phyloP scores from a whole-genome alignment of 805 yeast genomes.

The Yamadazyma nakazawae region DNA sequence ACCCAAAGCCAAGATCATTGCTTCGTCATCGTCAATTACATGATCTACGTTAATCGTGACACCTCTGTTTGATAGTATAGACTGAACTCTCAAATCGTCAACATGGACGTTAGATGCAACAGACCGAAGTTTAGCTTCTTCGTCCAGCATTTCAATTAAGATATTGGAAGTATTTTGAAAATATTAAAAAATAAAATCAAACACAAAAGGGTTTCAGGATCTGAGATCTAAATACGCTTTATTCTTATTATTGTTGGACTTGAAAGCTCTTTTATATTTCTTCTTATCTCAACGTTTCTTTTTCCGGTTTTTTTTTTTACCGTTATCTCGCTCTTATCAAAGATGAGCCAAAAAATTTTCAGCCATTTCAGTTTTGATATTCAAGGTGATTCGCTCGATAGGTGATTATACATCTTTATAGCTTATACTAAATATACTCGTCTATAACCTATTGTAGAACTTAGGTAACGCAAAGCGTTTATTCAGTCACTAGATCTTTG shows the following conservation, averaged over 20 bases:
- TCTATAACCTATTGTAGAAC: too few species aligned
- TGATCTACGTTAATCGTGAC: slow-evolving; percentile 46
- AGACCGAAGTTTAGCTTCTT: slow-evolving; percentile 17
- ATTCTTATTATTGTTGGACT: background rate
- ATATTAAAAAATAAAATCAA: background rate
- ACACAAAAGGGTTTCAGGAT: too few species aligned
- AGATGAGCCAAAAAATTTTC: too few species aligned
- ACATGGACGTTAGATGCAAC: slow-evolving; percentile 27
- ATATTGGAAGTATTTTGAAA: background rate
- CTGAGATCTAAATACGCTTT: too few species aligned
- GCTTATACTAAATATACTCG: too few species aligned
- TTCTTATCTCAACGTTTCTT: background rate
- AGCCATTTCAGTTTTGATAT: background rate
- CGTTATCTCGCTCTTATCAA: background rate
- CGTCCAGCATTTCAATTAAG: slow-evolving; percentile 1
- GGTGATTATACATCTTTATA: too few species aligned
- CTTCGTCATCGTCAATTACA: slow-evolving; percentile 47
- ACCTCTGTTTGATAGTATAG: slow-evolving; percentile 38
- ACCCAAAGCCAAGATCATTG: slow-evolving; percentile 54
- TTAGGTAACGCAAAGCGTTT: too few species aligned
- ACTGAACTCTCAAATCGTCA: slow-evolving; percentile 34
- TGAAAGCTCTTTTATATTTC: background rate
- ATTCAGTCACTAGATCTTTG: too few species aligned
- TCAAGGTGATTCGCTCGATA: background rate
- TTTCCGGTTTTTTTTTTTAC: background rate